Base-by-base conservation (phyloP, 805 yeast genomes). In the Candida boleticola region DNA sequence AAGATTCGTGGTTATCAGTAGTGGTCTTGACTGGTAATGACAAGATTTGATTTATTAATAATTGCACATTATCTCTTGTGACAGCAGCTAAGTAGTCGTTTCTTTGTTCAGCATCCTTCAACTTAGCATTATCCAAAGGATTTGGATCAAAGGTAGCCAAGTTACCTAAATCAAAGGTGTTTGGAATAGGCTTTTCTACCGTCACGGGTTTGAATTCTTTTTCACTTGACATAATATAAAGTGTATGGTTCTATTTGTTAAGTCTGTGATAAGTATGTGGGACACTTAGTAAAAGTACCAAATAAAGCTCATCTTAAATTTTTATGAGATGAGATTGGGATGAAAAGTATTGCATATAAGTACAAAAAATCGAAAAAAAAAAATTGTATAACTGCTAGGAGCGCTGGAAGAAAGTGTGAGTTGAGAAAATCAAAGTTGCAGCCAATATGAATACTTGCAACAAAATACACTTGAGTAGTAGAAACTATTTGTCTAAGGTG, bases 41-140 rank as follows among this genome's bases (percentile, higher is more conserved):
- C 44, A 93, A 73, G 20, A 93, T 72, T 69, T 93, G 99, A 66
- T 90, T 90, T 55, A 93, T 81, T 54, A 93, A 73, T 44, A 92
- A 74, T 68, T 93, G 99, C 22, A 87, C 88, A 62, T 93, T 90
- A 57, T 92, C 99, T 69, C 99, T 82, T 29, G 97, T 80, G 16
- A 80, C 70, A 4, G 77, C 66, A 40, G 74, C 71, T 46, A 93
- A 67, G 47, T 83, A 77, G 37, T 68, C 75, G 61, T 89, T 95
- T 54, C 78, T 80, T 34, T 74, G 69, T 30, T 58, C 57, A 16
- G 75, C 73, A 53, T 83, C 76, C 26, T 74, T 74, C 39, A 88
- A 66, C 50, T 78, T 73, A 13, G 70, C 68, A 31, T 73, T 71
- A 50, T 87, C 95, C 50, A 92, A 66, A 17, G 96, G 96, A 62